Percentiles rank a stretch among this genome's conserved stretches.
These are phyloP conservation scores for Perkinsus chesapeaki DNA, from an alignment of 169 alveolate genomes.

Conservation along the genomic window DNA sequence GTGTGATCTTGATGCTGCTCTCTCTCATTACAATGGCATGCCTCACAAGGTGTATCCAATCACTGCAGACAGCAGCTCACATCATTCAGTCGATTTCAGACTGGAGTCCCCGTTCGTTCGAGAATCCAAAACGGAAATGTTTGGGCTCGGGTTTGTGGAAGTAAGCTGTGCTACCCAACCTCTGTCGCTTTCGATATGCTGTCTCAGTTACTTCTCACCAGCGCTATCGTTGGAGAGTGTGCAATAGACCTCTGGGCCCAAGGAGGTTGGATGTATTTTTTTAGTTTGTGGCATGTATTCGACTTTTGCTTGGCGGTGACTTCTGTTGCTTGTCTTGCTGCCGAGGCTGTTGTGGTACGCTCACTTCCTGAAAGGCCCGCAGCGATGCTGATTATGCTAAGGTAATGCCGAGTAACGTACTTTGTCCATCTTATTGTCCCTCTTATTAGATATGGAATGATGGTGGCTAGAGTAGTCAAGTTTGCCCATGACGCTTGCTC, in stretches of 20 bases:
- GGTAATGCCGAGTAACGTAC: neutral
- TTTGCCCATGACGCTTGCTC: neutral
- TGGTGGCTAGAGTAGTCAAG: neutral
- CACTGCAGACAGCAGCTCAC: neutral
- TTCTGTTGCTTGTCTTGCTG: neutral
- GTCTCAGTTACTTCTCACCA: neutral
- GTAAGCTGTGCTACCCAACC: neutral
- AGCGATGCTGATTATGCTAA: neutral
- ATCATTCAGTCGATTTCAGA: neutral
- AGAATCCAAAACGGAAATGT: neutral
- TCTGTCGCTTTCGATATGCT: too few species aligned
- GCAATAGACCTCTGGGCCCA: neutral
- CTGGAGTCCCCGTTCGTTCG: neutral
- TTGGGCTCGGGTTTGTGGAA: neutral
- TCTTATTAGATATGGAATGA: neutral
- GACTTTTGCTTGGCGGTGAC: neutral
- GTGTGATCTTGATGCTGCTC: neutral
- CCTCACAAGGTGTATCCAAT: neutral
- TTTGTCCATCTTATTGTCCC: neutral
- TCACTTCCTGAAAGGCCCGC: neutral
- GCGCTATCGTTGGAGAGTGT: neutral
- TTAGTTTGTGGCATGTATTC: neutral
- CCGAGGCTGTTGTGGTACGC: neutral
- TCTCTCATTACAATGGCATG: neutral
- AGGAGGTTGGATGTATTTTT: neutral